Conservation (phyloP, 495 filamentous ascomycete genomes). For the Penicillium coffeae region DNA sequence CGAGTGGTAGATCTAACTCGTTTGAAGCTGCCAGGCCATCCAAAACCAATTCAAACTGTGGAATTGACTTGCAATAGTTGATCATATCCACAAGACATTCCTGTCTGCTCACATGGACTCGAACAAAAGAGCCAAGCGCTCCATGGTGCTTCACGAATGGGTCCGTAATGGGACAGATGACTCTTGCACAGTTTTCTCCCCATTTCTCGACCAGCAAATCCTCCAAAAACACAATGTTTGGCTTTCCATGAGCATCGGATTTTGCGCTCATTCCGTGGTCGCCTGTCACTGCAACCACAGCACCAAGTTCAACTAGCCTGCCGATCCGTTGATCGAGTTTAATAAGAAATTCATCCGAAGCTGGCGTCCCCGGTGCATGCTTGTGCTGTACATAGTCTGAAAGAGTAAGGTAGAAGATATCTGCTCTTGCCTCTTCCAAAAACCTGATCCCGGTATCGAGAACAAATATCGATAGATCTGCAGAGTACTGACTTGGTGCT, state of each 20-base stretch:
- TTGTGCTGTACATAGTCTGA: constrained; percentile 39
- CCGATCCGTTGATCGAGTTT: constrained; percentile 26
- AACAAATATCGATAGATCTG: constrained; percentile 33
- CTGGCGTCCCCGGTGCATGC: constrained; percentile 26
- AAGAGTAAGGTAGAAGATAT: constrained; percentile 39
- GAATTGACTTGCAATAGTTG: constrained; percentile 14
- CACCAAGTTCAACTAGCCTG: constrained; percentile 17
- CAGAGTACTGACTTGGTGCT: constrained; percentile 32
- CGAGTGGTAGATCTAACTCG: background rate
- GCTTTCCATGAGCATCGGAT: constrained; percentile 21
- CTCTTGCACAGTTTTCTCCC: constrained; percentile 19
- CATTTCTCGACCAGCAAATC: constrained; percentile 25
- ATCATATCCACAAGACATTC: constrained; percentile 8
- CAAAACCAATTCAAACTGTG: constrained; percentile 21
- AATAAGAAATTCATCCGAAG: constrained; percentile 29
- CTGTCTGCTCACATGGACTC: constrained; percentile 24
- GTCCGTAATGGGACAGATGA: constrained; percentile 40
- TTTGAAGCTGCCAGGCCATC: background rate
- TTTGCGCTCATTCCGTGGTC: constrained; percentile 39
- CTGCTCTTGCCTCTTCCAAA: constrained; percentile 28
- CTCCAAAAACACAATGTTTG: constrained; percentile 34
- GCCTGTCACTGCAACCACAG: constrained; percentile 29
- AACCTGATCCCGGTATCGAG: constrained; percentile 38
- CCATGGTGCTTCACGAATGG: constrained; percentile 36
- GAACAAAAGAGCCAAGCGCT: constrained; percentile 34